A percentile compares a stretch with the other conserved stretches of the same genome.
phyloP scores from a whole-genome alignment of 176 grass and related monocot species.

The Triticum turgidum region DNA sequence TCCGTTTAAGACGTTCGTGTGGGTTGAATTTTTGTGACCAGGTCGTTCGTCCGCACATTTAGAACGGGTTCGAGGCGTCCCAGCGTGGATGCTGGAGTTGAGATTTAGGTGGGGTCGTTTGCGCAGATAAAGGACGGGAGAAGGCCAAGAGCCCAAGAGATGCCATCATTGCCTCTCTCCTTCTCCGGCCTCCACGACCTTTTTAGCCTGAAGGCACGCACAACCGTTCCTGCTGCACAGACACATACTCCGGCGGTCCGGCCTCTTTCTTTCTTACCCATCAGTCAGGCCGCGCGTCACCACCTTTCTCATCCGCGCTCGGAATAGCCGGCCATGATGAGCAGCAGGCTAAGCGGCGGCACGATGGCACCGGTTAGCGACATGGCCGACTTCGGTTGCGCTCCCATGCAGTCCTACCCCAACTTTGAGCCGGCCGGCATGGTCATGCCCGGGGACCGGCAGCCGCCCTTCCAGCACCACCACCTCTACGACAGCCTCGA shows the following conservation, averaged over 20 bases:
- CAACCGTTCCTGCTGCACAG: neutral
- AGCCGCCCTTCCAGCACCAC: conserved; percentile 26
- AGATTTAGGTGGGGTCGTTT: too few species aligned
- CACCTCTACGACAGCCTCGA: conserved; percentile 34
- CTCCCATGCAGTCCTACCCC: conserved; percentile 33
- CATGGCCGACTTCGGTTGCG: conserved; percentile 33
- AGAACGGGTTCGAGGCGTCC: too few species aligned
- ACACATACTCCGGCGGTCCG: neutral
- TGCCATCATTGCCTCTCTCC: neutral
- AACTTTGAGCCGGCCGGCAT: conserved; percentile 28
- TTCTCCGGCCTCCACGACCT: neutral
- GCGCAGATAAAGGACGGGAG: too few species aligned
- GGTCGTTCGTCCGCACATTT: too few species aligned
- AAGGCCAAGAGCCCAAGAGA: too few species aligned
- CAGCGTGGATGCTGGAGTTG: too few species aligned
- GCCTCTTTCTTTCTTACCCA: neutral
- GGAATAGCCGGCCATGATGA: conserved; percentile 34
- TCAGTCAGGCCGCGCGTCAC: neutral
- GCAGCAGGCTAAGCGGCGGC: conserved; percentile 37
- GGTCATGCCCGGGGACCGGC: conserved; percentile 19
- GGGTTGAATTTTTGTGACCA: too few species aligned
- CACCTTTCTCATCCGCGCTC: neutral
- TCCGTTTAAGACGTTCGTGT: too few species aligned
- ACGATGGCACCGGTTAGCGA: conserved; percentile 16
- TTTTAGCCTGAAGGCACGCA: neutral